These are phyloP conservation scores for Chiua virens DNA, from an alignment of 768 basidiomycete genomes.

Conservation along the genomic window DNA sequence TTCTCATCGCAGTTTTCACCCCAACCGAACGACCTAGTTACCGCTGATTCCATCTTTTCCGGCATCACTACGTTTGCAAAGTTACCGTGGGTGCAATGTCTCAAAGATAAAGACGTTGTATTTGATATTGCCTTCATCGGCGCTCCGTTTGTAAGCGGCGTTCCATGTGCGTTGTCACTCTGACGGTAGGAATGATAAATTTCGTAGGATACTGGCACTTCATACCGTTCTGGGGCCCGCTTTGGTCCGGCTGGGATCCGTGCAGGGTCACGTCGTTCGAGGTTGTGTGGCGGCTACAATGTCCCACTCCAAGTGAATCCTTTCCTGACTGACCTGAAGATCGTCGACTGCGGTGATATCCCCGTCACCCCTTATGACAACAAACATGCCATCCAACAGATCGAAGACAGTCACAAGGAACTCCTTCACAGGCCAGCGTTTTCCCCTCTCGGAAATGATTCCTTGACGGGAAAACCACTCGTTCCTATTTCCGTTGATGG, in stretches of 20 bases:
- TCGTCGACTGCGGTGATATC: constrained; percentile 80
- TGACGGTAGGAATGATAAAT: no score
- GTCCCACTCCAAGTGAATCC: constrained; percentile 74
- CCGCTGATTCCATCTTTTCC: constrained; percentile 74
- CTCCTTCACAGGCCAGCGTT: constrained; percentile 64
- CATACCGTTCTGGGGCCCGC: constrained; percentile 80
- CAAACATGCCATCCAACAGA: constrained; percentile 68
- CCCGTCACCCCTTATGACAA: constrained; percentile 81
- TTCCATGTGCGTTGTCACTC: background rate
- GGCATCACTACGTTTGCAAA: constrained; percentile 86
- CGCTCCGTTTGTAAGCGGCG: constrained; percentile 64
- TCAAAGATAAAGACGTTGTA: constrained; percentile 60
- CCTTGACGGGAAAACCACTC: constrained; percentile 55
- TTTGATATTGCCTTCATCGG: constrained; percentile 85
- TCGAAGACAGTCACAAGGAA: constrained; percentile 68
- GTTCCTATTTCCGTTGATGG: constrained; percentile 66
- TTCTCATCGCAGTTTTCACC: no score
- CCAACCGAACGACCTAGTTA: no score
- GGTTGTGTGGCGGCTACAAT: constrained; percentile 76
- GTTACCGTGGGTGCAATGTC: constrained; percentile 81
- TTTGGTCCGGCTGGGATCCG: constrained; percentile 87
- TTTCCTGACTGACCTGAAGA: constrained; percentile 61
- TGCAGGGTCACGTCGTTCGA: constrained; percentile 71
- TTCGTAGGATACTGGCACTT: constrained; percentile 66
- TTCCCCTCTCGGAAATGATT: constrained; percentile 63